Evolutionary conservation across 2,329 filamentous ascomycete genomes (phyloP), one percentile per base, ranked within the genome.

Genomic region (Elsinoe australis): DNA sequence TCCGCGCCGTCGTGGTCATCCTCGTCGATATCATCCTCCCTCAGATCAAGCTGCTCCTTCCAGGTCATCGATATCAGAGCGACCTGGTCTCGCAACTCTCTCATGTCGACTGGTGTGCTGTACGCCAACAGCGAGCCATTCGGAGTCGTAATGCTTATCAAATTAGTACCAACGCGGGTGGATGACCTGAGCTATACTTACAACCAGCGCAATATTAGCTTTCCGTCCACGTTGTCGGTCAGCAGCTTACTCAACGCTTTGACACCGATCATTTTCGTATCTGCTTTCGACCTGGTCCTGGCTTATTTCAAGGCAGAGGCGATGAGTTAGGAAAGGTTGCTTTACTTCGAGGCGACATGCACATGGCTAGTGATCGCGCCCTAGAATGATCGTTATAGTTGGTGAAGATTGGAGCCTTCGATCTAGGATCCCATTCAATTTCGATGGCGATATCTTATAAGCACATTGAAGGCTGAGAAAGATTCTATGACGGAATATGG

Each of bases 91-190:
- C 71, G 68, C 24, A 74, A 61, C 52, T 71, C 67, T 52, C 68
- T 67, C 56, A 71, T 70, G 52, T 73, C 65, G n/a, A 67, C 63
- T 9, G 70, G 70, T 17, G 67, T 67, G 14, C 66, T 71, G 56
- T 73, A 71, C 34, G 71, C 70, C 44, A 74, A 61, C 15, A 74
- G 58, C 2, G 70, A 73, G 52, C 71, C 71, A 54, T 72, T 73
- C 17, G 69, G 69, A 22, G 71, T 73, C 67, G 73, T 74, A 48
- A 73, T 59, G 52, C 67, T 70, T 46, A 9, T 10, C 10, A 24
- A 3, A n/a, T 17, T 17, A 47, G 10, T 17, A 28, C n/a, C 22
- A 19, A 28, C 26, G 22, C 38, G 22, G 28, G 19, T 31, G 29
- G 28, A 26, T 28, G n/a, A n/a, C 29, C 42, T n/a, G 8, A 32